Evolutionary conservation across 352 stramenopile genomes (phyloP).

Genomic region (Thraustochytrium striatum): DNA sequence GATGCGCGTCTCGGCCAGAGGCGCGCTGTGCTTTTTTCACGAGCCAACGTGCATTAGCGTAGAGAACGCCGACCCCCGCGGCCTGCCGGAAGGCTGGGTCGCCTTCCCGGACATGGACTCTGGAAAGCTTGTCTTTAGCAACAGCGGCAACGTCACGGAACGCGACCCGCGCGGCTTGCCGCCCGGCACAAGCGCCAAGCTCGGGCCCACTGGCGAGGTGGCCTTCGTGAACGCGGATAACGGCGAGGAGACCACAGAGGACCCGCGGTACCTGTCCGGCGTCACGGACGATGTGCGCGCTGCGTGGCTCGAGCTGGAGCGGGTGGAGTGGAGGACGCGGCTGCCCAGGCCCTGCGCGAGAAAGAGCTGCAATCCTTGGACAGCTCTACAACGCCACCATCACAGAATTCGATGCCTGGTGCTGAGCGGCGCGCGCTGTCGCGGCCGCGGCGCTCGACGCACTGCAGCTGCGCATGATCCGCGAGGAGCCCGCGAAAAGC

Average conservation of each 20-base stretch:
- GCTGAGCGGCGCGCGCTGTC: neutral
- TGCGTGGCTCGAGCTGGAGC: neutral
- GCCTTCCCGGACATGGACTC: constrained; percentile 6
- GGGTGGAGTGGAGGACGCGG: constrained; percentile 9
- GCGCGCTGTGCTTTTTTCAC: neutral
- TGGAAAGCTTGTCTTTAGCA: neutral
- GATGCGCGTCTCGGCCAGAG: constrained; percentile 2
- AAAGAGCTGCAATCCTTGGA: neutral
- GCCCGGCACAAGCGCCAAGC: neutral
- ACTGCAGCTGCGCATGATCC: neutral
- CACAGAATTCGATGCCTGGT: neutral
- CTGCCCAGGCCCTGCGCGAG: neutral
- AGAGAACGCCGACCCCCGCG: constrained; percentile 7
- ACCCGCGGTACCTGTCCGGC: constrained; percentile 4
- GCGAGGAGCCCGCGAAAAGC: neutral
- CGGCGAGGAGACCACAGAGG: neutral
- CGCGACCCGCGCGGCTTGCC: constrained; percentile 24
- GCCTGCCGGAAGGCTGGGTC: constrained; percentile 3
- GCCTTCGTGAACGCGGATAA: neutral
- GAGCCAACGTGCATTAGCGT: neutral
- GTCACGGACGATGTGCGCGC: constrained; percentile 14
- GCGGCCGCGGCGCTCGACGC: neutral
- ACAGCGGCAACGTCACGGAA: neutral
- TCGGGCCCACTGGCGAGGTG: neutral
- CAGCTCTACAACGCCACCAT: neutral